Conservation (phyloP, 768 basidiomycete genomes). For the Kwoniella mangroviensis region DNA sequence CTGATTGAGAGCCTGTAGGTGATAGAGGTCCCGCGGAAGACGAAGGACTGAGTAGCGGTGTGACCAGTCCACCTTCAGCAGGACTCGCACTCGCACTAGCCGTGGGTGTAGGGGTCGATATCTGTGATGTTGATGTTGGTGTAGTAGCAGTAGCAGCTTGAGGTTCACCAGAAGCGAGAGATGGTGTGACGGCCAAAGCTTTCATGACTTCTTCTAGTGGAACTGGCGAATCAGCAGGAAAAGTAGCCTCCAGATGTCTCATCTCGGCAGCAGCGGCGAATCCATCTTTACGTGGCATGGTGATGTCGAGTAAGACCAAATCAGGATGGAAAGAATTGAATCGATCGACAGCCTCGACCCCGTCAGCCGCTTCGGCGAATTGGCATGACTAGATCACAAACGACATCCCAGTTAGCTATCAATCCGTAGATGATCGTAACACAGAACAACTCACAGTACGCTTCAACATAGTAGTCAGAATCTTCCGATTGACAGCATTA, state of each 20-base stretch:
- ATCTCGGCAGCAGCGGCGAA: constrained; percentile 52
- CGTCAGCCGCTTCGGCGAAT: constrained; percentile 52
- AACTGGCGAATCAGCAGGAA: constrained; percentile 11
- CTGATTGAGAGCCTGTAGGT: constrained; percentile 5
- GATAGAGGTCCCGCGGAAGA: constrained; percentile 11
- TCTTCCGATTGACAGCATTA: constrained; percentile 48
- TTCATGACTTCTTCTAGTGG: constrained; percentile 18
- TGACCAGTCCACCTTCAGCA: background rate
- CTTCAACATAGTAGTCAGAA: constrained; percentile 45
- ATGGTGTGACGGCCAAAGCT: background rate
- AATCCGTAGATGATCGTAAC: background rate
- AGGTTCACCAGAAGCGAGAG: background rate
- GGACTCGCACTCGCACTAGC: background rate
- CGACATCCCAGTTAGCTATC: background rate
- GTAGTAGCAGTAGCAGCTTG: background rate
- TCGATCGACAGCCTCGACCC: constrained; percentile 44
- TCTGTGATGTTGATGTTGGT: background rate
- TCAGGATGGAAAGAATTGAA: constrained; percentile 43
- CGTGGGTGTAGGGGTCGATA: background rate
- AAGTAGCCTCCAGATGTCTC: constrained; percentile 40
- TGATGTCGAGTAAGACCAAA: constrained; percentile 53
- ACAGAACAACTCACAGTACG: constrained; percentile 30
- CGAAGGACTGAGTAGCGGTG: background rate
- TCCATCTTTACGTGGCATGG: constrained; percentile 56
- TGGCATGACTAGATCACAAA: constrained; percentile 26